Percentiles rank a stretch among this genome's conserved stretches.
Evolutionary conservation across 2,329 filamentous ascomycete genomes (phyloP).

Genomic region (Talaromyces sp.): DNA sequence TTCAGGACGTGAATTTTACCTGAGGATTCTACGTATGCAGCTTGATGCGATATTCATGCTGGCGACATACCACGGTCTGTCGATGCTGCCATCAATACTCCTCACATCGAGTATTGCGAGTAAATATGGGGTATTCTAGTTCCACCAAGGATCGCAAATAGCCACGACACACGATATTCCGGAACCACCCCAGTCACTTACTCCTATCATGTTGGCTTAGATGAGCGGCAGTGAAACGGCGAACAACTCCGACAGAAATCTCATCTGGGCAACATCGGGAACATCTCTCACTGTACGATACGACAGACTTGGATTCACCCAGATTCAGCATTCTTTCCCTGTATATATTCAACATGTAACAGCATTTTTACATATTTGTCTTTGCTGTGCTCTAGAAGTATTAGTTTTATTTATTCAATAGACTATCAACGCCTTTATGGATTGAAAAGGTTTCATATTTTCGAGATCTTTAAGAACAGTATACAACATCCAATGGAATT

Average conservation of each 20-base stretch:
- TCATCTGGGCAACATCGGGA: not conserved
- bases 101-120: not conserved
- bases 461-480: not conserved
- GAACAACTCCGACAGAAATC: not conserved
- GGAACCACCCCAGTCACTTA: not conserved
- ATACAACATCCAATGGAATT: too few relatives aligned
- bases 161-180: not conserved
- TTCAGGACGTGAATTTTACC: conserved; percentile 33
- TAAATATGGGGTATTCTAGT: not conserved
- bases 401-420: not conserved
- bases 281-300: not conserved
- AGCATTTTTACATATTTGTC: not conserved
- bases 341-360: not conserved
- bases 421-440: not conserved
- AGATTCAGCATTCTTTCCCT: not conserved
- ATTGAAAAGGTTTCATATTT: not conserved
- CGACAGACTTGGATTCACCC: not conserved
- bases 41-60: not conserved
- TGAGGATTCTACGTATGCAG: conserved; percentile 2
- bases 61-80: not conserved
- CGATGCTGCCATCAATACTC: not conserved
- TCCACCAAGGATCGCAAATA: not conserved
- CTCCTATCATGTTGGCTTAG: not conserved
- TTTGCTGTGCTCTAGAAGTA: not conserved
- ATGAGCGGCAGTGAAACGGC: not conserved